Base-by-base conservation (phyloP, 1,139 yeast species). In the Hansenula sp. region DNA sequence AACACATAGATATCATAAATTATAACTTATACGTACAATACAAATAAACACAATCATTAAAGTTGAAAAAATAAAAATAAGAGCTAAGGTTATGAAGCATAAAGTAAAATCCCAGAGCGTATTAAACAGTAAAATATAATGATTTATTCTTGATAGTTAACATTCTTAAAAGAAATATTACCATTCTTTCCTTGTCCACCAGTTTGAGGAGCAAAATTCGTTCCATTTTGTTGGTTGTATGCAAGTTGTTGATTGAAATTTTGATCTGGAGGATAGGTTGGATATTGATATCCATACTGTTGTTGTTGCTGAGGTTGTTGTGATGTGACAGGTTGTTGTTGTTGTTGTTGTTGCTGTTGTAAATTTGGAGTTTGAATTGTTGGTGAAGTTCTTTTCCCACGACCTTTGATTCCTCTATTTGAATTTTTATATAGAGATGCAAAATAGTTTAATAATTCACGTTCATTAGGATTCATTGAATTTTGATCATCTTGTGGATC, bases 381-480 rank as follows among this genome's bases (percentile, higher is more conserved):
- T 18, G 38, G 32, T n/a, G 25, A 41, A 2, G 34, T 4, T 34
- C 77, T 71, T 57, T 77, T 84, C 3, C 96, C 96, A 50, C 97
- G 75, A 24, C 97, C 97, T 53, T 86, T 79, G 46, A 89, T 89
- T 20, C 97, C 97, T 56, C 89, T 78, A 57, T 89, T 89, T 35
- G 95, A 79, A 60, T 89, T 87, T 60, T 86, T 87, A 65, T 89
- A 89, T 45, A 89, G 68, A 31, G 79, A 77, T 36, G 89, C 82
- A 62, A 89, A 88, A 62, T 89, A 88, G 37, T 77, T 72, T 54
- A 89, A 69, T 55, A 87, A 59, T 32, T 80, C 85, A 45, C 77
- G 70, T 57, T 89, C 96, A 28, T 75, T 74, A 3, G 65, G 62
- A 1, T 90, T 86, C 45, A 85, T 68, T 17, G 50, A 22, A 68